phyloP scores from a whole-genome alignment of 2,329 filamentous ascomycete genomes.

The Hymenoscyphus infarciens region DNA sequence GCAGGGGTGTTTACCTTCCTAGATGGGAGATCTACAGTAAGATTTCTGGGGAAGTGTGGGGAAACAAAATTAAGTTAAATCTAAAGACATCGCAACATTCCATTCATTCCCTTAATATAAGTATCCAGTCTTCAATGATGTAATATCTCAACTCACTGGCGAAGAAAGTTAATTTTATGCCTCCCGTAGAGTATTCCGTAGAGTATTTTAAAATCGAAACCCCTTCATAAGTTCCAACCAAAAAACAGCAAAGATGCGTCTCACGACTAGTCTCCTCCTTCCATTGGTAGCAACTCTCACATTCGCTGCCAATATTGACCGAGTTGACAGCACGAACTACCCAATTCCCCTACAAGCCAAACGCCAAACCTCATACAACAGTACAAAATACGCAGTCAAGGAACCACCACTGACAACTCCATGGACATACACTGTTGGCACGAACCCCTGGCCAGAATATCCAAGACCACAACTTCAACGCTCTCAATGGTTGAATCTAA shows the following conservation, averaged over 20 bases:
- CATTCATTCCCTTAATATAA: too few relatives aligned
- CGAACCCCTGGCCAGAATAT: constrained; percentile 47
- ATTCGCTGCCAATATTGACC: neutral
- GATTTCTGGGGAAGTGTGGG: too few relatives aligned
- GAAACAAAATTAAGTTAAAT: too few relatives aligned
- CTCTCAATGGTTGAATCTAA: constrained; percentile 47
- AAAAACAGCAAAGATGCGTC: neutral
- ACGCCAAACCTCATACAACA: constrained; percentile 1
- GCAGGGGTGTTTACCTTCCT: too few relatives aligned
- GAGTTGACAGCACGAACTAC: too few relatives aligned
- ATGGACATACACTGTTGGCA: constrained; percentile 46
- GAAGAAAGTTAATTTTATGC: too few relatives aligned
- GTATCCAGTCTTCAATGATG: too few relatives aligned
- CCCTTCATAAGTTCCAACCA: neutral
- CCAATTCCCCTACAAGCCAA: neutral
- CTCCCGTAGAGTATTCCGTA: neutral
- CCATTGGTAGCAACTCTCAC: neutral
- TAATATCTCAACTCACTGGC: too few relatives aligned
- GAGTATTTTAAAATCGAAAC: neutral
- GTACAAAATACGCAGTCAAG: constrained; percentile 37
- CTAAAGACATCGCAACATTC: too few relatives aligned
- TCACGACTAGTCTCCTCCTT: neutral
- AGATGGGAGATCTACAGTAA: too few relatives aligned
- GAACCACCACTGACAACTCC: constrained; percentile 41
- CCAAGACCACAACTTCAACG: constrained; percentile 45